Conservation (phyloP, 148 eudicot species). For the Polygonum maritimum region DNA sequence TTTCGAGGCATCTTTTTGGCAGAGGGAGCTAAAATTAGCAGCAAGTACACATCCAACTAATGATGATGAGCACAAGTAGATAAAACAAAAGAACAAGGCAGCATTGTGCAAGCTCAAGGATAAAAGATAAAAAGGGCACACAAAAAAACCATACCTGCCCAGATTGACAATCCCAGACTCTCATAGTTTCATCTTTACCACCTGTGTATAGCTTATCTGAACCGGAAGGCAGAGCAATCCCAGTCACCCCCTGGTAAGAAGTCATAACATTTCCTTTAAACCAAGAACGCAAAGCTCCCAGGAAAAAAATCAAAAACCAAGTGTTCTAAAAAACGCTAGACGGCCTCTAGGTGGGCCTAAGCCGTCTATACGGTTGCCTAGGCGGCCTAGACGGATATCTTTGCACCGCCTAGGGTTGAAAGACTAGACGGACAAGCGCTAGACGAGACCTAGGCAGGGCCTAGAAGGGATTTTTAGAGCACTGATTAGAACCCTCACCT, state of each 20-base stretch:
- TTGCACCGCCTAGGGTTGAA: too few relatives aligned
- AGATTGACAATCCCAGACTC: slow-evolving; percentile 94
- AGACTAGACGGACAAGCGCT: too few relatives aligned
- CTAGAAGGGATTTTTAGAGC: too few relatives aligned
- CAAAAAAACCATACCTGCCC: slow-evolving; percentile 53
- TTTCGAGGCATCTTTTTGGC: too few relatives aligned
- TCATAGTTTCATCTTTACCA: slow-evolving; percentile 74
- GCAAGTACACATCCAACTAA: not conserved
- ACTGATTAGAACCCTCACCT: slow-evolving; percentile 29
- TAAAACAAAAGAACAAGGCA: not conserved
- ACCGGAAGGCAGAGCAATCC: slow-evolving; percentile 72
- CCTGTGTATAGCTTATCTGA: slow-evolving; percentile 92
- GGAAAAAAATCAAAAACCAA: not conserved
- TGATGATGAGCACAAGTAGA: not conserved
- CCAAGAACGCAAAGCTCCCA: not conserved
- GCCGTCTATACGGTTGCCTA: too few relatives aligned
- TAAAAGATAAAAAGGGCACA: not conserved
- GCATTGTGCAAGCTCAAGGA: not conserved
- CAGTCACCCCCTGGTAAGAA: slow-evolving; percentile 58
- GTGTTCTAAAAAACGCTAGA: too few relatives aligned
- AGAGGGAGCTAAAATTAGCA: too few relatives aligned
- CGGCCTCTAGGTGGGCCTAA: too few relatives aligned
- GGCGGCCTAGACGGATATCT: too few relatives aligned
- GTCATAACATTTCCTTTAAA: not conserved
- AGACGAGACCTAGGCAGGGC: too few relatives aligned